Conservation (phyloP, 2,329 filamentous ascomycete genomes). For the Mycocentrospora acerina region DNA sequence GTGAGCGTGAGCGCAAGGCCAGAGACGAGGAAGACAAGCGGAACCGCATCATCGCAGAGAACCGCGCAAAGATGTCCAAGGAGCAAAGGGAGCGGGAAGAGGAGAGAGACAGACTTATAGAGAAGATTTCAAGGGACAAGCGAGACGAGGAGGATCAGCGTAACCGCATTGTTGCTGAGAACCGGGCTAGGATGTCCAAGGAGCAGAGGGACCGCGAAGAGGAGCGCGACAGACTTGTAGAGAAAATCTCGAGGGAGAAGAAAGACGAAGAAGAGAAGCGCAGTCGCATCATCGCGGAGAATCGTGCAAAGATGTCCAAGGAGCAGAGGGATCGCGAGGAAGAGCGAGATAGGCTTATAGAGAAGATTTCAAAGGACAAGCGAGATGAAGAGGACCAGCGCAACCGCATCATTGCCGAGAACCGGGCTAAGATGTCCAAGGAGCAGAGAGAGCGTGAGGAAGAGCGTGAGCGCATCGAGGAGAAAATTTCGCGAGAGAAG, state of each 20-base stretch:
- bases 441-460: constrained; percentile 41
- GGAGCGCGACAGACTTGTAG: constrained; percentile 27
- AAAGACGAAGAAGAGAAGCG: constrained; percentile 29
- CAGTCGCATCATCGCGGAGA: constrained; percentile 26
- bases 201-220: constrained; percentile 6
- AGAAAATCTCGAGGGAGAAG: constrained; percentile 29
- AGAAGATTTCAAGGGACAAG: constrained; percentile 19
- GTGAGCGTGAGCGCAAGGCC: constrained; percentile 38
- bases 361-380: constrained; percentile 36
- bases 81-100: constrained; percentile 19
- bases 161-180: constrained; percentile 32
- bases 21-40: constrained; percentile 44
- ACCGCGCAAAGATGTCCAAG: constrained; percentile 21
- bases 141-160: constrained; percentile 29
- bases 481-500: constrained; percentile 38
- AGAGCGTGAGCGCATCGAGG: constrained; percentile 43
- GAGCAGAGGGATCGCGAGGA: constrained; percentile 30
- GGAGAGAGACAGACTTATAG: constrained; percentile 8
- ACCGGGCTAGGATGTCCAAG: constrained; percentile 22
- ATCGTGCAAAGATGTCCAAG: constrained; percentile 26
- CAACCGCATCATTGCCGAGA: constrained; percentile 39
- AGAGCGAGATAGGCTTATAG: constrained; percentile 23
- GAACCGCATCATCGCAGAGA: constrained; percentile 24
- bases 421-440: constrained; percentile 38
- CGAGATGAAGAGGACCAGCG: constrained; percentile 30